Evolutionary conservation across 495 filamentous ascomycete species (phyloP), one percentile per base, ranked within the genome.

Genomic region (Aspergillus sparsus): DNA sequence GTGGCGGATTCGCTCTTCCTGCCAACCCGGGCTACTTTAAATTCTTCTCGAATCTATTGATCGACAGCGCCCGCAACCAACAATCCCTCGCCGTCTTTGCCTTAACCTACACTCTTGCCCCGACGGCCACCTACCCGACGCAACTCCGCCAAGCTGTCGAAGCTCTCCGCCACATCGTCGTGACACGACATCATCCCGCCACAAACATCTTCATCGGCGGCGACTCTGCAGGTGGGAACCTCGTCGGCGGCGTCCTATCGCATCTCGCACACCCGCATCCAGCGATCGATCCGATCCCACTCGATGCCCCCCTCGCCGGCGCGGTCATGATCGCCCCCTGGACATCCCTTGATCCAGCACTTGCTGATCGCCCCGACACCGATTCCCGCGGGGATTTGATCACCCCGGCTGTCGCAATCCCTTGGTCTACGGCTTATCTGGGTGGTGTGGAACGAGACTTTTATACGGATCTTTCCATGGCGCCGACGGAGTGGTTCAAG

Each of bases 141-240:
- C 86, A 89, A 66, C 74, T 88, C 11, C 72, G 73, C 45, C 84
- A 89, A 66, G 85, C 82, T 3, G 77, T 80, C 16, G 70, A 74
- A 15, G 70, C 76, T 13, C 69, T 87, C 16, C 73, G 77, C 31
- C 76, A 85, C 68, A 67, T 87, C n/a, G 62, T 87, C 6, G 66
- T 76, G 6, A 64, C 73, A 3, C 67, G 68, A 32, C 57, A 70
- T 44, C 78, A 71, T 27, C 66, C 71, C 34, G 79, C 83, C 0
- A 54, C 64, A 0, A 71, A 78, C 27, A 71, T 90, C 58, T 72
- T 81, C 57, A 65, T 90, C 0, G 82, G 69, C 46, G 87, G 87
- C 9, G 87, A 90, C 72, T 87, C 85, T 1, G 87, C 87, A 0
- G 86, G 87, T 57, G 87, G 77, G 5, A 88, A 88, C 54, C 73